Evolutionary conservation across 805 yeast species (phyloP), one percentile per base, ranked within the genome.

Genomic region (Candida sanyiensis): DNA sequence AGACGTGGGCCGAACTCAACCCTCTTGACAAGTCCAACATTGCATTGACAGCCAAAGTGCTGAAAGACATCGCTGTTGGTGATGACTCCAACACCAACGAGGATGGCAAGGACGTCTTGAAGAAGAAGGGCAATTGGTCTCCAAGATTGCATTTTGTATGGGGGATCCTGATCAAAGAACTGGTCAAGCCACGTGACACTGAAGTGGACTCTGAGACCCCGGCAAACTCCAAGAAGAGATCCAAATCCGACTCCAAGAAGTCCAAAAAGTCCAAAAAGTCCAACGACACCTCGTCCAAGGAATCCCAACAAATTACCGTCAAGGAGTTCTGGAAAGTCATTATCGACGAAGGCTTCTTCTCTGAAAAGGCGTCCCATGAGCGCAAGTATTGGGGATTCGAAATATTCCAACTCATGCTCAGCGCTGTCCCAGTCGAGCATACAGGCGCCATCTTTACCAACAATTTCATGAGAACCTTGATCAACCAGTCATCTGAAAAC

Each of bases 301-400:
- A 35, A 19, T 58, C 75, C 20, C 57, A 66, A 16, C 26, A 15
- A 9, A 42, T 42, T 7, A 21, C 45, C 3, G 54, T 76, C 28
- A 57, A 65, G 7, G 93, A 84, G 38, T 88, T 90, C 57, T 88
- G 95, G 95, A 74, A 77, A 49, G 65, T 70, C 4, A 79, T 77
- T 6, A 73, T 90, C 12, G 97, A 90, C 55, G 93, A 87, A 50
- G 72, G 83, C 4, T 75, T 84, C 43, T 89, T 90, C 49, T 67
- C 84, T 5, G 77, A 75, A 26, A 76, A 80, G 47, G 70, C 96
- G 0, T 87, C 96, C 1, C 75, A 80, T 23, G 97, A 89, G 58
- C 69, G 96, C 41, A 90, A 89, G 57, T 84, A 72, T 58, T 75
- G 86, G 73, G 97, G 96, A 0, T 77, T 89, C 50, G 83, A 83